Base-by-base conservation (phyloP, 2,329 filamentous ascomycete genomes). In the Diaporthe longicolla region DNA sequence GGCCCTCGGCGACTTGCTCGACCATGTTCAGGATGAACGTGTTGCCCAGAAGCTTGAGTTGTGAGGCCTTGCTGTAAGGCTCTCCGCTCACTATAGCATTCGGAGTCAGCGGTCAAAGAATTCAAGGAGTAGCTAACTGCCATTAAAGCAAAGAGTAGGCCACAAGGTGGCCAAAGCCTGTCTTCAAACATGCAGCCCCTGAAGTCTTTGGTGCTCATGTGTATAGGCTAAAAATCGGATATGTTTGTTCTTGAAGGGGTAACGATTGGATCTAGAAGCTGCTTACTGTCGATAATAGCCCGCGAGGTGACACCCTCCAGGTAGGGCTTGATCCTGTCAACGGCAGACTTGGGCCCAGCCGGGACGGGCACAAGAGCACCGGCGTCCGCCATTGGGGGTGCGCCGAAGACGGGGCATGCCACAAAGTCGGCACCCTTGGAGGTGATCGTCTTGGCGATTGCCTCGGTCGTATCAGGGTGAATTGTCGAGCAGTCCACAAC, bases 401-500 rank as follows among this genome's bases (percentile, higher is more conserved):
- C 91, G 8, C 93, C 93, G 79, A 95, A 95, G 6, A 95, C 90
- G 24, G 88, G 88, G 7, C 85, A 87, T 0, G 94, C 93, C 24
- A 97, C 90, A 79, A 97, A 97, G 52, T 91, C 87, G 3, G 89
- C 94, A 8, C 93, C 93, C 32, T 87, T 87, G 1, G 81, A 86
- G 17, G 85, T 85, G 74, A 93, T 85, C 35, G 83, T 85, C 77
- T 90, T 86, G 35, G 92, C 92, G 4, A 94, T 83, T 35, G 86
- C 87, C 75, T 94, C 89, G 1, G 93, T 94, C 5, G 93, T 95
- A 72, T 95, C 93, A 0, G 95, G 95, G 82, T 97, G 93, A 48
- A 98, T 90, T 35, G 95, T 98, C 4, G 94, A 97, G 87, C 93
- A 95, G 80, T 98, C 95, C 43, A 97, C 89, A 77, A 98, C 92